phyloP scores from a whole-genome alignment of 2,329 filamentous ascomycete species.

The Nectriaceae sp. region DNA sequence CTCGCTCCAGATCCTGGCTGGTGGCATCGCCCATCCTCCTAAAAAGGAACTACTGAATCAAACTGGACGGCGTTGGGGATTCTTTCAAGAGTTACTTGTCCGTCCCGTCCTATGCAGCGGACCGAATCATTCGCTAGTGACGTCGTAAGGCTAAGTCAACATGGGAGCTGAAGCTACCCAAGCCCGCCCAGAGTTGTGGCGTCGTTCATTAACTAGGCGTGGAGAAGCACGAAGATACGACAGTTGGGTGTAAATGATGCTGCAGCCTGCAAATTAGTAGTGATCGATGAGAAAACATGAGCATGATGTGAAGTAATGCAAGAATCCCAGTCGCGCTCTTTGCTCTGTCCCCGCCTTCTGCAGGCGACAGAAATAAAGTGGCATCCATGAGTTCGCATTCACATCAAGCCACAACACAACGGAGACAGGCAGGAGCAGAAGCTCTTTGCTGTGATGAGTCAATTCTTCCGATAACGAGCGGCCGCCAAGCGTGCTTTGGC shows the following conservation, averaged over 20 bases:
- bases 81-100: too few relatives aligned
- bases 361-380: slow-evolving; percentile 5
- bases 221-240: neutral
- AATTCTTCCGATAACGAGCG: neutral
- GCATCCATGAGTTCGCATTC: neutral
- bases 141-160: neutral
- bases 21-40: too few relatives aligned
- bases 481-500: neutral
- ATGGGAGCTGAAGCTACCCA: neutral
- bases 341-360: slow-evolving; percentile 13
- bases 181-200: neutral
- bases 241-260: neutral
- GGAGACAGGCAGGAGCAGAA: neutral
- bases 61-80: too few relatives aligned
- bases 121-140: neutral
- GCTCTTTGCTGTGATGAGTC: neutral
- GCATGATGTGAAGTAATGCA: slow-evolving; percentile 1
- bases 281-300: neutral
- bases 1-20: too few relatives aligned
- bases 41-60: too few relatives aligned
- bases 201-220: neutral
- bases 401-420: neutral
- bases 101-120: neutral
- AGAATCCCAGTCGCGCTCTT: slow-evolving; percentile 14
- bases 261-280: neutral